These are phyloP conservation scores for Plasmodium adleri DNA, from an alignment of 169 alveolate genomes.

Conservation along the genomic window DNA sequence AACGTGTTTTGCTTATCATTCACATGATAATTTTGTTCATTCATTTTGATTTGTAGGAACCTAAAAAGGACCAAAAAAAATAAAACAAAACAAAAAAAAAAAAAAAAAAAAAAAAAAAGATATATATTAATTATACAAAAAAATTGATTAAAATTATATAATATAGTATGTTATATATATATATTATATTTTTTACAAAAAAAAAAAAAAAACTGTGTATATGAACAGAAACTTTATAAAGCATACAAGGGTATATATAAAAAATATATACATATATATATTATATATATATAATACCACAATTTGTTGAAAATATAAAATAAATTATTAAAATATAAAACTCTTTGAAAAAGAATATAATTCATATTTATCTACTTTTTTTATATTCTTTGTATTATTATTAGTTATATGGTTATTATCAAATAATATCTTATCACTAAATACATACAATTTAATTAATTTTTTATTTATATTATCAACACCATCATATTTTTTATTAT, in stretches of 20 bases:
- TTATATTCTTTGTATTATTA: not conserved
- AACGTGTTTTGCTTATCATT: not conserved
- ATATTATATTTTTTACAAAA: no score
- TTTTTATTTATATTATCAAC: not conserved
- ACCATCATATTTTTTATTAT: not conserved
- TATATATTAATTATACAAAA: no score
- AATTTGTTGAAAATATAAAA: not conserved
- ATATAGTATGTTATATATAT: no score
- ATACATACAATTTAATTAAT: not conserved
- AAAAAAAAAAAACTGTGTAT: no score
- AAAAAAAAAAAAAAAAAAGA: no score
- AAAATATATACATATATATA: no score
- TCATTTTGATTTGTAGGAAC: not conserved
- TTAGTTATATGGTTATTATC: not conserved
- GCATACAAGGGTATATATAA: no score
- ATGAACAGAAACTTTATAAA: no score
- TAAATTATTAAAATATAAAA: not conserved
- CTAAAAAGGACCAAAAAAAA: no score
- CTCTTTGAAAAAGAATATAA: not conserved
- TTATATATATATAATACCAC: no score
- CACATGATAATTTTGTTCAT: not conserved
- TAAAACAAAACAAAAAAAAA: no score
- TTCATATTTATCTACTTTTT: not conserved
- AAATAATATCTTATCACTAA: not conserved
- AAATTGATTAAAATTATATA: no score